Conservation (phyloP, 768 basidiomycete genomes). For the Nidularia pulvinata region DNA sequence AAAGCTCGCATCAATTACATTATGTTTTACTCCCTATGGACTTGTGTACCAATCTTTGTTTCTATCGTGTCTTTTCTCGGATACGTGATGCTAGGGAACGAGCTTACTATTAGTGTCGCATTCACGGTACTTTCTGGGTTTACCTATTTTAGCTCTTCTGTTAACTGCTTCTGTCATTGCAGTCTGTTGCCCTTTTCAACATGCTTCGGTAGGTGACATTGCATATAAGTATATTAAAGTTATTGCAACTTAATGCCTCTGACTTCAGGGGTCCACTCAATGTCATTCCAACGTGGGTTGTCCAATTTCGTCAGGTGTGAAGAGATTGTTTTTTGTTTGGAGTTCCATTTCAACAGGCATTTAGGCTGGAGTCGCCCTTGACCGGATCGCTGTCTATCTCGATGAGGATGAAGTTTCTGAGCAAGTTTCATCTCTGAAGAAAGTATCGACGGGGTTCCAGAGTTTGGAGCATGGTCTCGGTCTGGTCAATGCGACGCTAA, state of each 20-base stretch:
- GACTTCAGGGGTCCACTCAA: conserved; percentile 64
- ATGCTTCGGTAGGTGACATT: conserved; percentile 65
- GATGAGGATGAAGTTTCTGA: conserved; percentile 70
- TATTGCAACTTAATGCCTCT: not conserved
- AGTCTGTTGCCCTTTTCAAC: conserved; percentile 80
- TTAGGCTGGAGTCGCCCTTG: conserved; percentile 61
- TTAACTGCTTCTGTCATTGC: not conserved
- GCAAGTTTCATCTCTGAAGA: conserved; percentile 58
- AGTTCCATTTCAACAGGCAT: not conserved
- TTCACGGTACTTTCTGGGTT: conserved; percentile 60
- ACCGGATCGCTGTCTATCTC: conserved; percentile 70
- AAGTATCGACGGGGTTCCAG: conserved; percentile 15
- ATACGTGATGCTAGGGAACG: conserved; percentile 70
- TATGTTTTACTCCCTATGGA: conserved; percentile 74
- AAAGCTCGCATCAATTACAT: conserved; percentile 68
- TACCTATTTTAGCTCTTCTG: not conserved
- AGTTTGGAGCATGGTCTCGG: conserved; percentile 46
- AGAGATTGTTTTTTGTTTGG: not conserved
- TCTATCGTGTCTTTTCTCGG: conserved; percentile 80
- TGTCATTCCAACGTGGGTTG: conserved; percentile 77
- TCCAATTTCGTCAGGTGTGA: conserved; percentile 67
- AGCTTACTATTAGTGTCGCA: conserved; percentile 77
- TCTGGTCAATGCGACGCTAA: conserved; percentile 55
- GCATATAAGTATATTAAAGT: not conserved
- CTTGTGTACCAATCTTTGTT: conserved; percentile 73